Conservation (phyloP, 441 rosid species). For the Brassica balearica region DNA sequence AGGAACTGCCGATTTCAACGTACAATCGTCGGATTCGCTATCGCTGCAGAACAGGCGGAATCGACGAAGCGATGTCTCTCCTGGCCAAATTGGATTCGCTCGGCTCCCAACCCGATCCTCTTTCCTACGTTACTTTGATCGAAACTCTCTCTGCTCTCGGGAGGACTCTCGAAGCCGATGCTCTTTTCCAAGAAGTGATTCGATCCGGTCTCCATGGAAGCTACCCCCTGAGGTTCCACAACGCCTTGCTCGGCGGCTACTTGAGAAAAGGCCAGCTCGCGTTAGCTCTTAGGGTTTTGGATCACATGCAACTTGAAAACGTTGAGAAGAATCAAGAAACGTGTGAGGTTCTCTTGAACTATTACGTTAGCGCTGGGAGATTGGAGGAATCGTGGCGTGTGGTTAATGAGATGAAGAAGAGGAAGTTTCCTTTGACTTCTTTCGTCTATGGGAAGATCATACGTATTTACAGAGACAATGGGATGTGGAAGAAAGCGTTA, state of each 20-base stretch:
- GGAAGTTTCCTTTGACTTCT: conserved; percentile 48
- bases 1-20: conserved; percentile 21
- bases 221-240: conserved; percentile 46
- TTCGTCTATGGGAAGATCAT: conserved; percentile 64
- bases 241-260: conserved; percentile 58
- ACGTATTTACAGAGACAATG: conserved; percentile 72
- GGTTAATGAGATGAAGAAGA: conserved; percentile 61
- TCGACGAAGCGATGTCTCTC: conserved; percentile 57
- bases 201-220: conserved; percentile 47
- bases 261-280: conserved; percentile 61
- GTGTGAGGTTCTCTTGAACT: conserved; percentile 58
- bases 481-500: conserved; percentile 83
- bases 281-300: conserved; percentile 51
- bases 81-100: conserved; percentile 61
- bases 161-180: conserved; percentile 70
- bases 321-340: conserved; percentile 54
- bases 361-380: conserved; percentile 64
- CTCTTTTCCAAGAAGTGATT: conserved; percentile 59
- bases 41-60: conserved; percentile 20
- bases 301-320: conserved; percentile 45
- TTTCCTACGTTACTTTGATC: conserved; percentile 53
- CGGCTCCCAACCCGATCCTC: conserved; percentile 50
- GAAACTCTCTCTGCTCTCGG: conserved; percentile 55
- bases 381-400: conserved; percentile 66
- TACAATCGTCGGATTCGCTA: conserved; percentile 22